Evolutionary conservation across 2,329 filamentous ascomycete genomes (phyloP).

Genomic region (Clonostachys solani): DNA sequence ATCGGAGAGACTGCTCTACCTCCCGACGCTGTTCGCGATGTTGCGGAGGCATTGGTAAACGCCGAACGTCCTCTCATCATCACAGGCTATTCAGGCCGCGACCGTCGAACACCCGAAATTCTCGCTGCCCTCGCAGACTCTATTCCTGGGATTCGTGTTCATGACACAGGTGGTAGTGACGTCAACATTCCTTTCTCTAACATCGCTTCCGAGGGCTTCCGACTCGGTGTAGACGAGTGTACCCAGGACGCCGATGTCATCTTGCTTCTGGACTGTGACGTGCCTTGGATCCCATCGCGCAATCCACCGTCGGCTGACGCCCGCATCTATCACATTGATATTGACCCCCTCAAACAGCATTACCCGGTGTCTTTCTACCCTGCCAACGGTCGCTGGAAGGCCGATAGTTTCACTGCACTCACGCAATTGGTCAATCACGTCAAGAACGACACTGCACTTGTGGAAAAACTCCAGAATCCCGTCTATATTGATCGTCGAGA

Average conservation of each 20-base stretch:
- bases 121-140: slow-evolving; percentile 65
- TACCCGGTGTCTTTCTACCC: slow-evolving; percentile 72
- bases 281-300: slow-evolving; percentile 87
- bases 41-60: slow-evolving; percentile 57
- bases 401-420: slow-evolving; percentile 60
- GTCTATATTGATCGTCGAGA: slow-evolving; percentile 2
- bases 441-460: slow-evolving; percentile 31
- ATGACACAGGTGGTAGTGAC: slow-evolving; percentile 74
- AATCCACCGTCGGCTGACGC: slow-evolving; percentile 49
- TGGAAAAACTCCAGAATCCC: slow-evolving; percentile 24
- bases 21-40: slow-evolving; percentile 43
- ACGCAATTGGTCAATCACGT: slow-evolving; percentile 66
- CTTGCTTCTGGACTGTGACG: slow-evolving; percentile 81
- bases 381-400: slow-evolving; percentile 61
- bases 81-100: slow-evolving; percentile 68
- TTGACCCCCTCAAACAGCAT: slow-evolving; percentile 64
- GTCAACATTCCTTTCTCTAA: slow-evolving; percentile 78
- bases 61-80: slow-evolving; percentile 66
- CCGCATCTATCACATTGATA: slow-evolving; percentile 59
- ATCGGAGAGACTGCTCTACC: slow-evolving; percentile 62
- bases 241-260: slow-evolving; percentile 81
- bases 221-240: slow-evolving; percentile 65
- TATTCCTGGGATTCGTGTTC: slow-evolving; percentile 63
- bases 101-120: slow-evolving; percentile 56
- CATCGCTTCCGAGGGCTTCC: slow-evolving; percentile 63